Evolutionary conservation across 768 basidiomycete genomes (phyloP).

Genomic region (Leccinum disarticulatum): DNA sequence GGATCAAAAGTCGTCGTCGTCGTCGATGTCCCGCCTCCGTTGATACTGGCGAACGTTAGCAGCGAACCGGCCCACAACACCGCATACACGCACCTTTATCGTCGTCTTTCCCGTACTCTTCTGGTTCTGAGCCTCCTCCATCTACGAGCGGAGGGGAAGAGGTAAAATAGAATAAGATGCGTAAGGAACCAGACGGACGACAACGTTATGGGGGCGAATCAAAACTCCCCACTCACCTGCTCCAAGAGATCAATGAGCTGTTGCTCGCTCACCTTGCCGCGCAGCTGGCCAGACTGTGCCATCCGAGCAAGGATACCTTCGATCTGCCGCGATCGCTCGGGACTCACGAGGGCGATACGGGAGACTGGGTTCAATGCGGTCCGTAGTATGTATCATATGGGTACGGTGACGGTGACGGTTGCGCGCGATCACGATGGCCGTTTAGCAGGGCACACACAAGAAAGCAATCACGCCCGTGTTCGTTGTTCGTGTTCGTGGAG

Average conservation of each 20-base stretch:
- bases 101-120: constrained; percentile 53
- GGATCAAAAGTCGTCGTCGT: constrained; percentile 56
- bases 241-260: constrained; percentile 86
- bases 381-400: neutral
- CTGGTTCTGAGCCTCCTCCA: constrained; percentile 54
- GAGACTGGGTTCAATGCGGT: constrained; percentile 52
- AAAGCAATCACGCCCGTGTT: neutral
- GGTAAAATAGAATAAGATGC: neutral
- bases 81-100: constrained; percentile 47
- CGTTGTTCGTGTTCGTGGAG: neutral
- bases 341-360: constrained; percentile 84
- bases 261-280: constrained; percentile 71
- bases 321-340: constrained; percentile 77
- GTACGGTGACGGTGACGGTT: neutral
- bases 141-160: constrained; percentile 32
- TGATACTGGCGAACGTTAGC: constrained; percentile 46
- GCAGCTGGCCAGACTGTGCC: constrained; percentile 81
- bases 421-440: neutral
- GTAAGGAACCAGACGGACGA: neutral
- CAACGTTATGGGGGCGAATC: neutral
- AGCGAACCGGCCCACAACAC: neutral
- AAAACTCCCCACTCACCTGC: constrained; percentile 53
- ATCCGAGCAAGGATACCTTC: constrained; percentile 76
- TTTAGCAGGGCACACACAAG: no score
- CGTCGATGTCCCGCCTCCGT: constrained; percentile 56